phyloP scores from a whole-genome alignment of 2,329 filamentous ascomycete genomes.

The Fusarium sp. region DNA sequence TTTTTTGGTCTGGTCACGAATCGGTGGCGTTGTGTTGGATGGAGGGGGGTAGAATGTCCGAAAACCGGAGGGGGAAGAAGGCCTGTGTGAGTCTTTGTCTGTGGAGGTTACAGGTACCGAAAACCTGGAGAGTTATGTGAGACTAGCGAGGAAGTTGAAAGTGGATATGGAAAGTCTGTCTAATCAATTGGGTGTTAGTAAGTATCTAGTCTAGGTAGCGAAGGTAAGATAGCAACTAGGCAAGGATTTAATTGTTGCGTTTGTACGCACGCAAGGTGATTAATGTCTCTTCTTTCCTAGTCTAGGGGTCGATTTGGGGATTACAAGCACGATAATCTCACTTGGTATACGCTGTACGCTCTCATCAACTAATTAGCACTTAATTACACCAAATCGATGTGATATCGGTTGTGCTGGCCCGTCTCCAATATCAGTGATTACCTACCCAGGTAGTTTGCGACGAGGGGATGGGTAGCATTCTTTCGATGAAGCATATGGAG shows the following conservation, averaged over 20 bases:
- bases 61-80: constrained; percentile 35
- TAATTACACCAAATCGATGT: constrained; percentile 4
- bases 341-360: too few relatives aligned
- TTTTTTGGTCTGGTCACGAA: constrained; percentile 20
- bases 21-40: constrained; percentile 34
- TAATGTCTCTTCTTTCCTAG: too few relatives aligned
- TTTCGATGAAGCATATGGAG: constrained; percentile 3
- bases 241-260: too few relatives aligned
- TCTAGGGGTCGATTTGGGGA: too few relatives aligned
- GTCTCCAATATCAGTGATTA: constrained; percentile 20
- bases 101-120: background rate
- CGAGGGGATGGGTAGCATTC: constrained; percentile 18
- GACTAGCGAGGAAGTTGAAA: constrained; percentile 10
- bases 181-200: background rate
- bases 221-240: too few relatives aligned
- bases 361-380: background rate
- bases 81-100: constrained; percentile 17
- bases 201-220: too few relatives aligned
- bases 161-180: constrained; percentile 2
- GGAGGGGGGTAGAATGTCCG: constrained; percentile 29
- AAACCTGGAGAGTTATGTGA: constrained; percentile 16
- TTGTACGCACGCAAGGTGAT: too few relatives aligned
- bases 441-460: background rate
- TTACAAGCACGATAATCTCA: background rate
- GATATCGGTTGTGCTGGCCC: constrained; percentile 17